These are phyloP conservation scores for Rhizopogon vulgaris DNA, from an alignment of 768 basidiomycete species.

Conservation along the genomic window DNA sequence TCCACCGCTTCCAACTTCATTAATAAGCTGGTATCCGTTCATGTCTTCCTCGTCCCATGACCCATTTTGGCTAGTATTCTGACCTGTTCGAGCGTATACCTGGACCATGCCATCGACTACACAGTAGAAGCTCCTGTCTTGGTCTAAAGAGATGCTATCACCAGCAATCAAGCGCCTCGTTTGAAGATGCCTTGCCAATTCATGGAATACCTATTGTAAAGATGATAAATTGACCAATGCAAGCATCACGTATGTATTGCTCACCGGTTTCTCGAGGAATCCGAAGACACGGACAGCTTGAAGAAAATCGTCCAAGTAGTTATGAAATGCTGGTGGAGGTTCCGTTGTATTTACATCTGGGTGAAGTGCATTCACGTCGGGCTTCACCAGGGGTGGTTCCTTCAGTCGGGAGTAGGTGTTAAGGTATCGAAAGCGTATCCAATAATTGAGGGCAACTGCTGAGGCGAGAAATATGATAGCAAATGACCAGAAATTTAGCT, in stretches of 20 bases:
- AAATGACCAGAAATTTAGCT: conserved; percentile 92
- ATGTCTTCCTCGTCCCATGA: conserved; percentile 81
- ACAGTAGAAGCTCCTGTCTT: conserved; percentile 95
- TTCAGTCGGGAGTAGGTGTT: conserved; percentile 72
- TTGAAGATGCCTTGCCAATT: conserved; percentile 92
- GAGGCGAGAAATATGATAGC: conserved; percentile 68
- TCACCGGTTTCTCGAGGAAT: conserved; percentile 91
- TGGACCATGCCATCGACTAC: conserved; percentile 98
- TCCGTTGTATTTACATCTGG: conserved; percentile 83
- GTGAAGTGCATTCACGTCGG: conserved; percentile 82
- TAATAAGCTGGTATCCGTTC: conserved; percentile 94
- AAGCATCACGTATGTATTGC: conserved; percentile 14
- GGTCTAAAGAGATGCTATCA: conserved; percentile 85
- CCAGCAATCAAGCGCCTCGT: conserved; percentile 94
- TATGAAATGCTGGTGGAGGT: conserved; percentile 77
- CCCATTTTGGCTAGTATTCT: conserved; percentile 42
- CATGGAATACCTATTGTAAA: conserved; percentile 77
- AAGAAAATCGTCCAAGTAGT: conserved; percentile 95
- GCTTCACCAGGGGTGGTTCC: conserved; percentile 76
- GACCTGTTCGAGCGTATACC: conserved; percentile 74
- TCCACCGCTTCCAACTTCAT: conserved; percentile 93
- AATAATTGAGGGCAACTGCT: conserved; percentile 67
- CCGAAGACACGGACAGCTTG: conserved; percentile 97
- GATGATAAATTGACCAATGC: not conserved
- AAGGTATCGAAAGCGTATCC: conserved; percentile 77